These are phyloP conservation scores for Volvox africanus DNA, from an alignment of 139 green algal genomes.

Conservation along the genomic window DNA sequence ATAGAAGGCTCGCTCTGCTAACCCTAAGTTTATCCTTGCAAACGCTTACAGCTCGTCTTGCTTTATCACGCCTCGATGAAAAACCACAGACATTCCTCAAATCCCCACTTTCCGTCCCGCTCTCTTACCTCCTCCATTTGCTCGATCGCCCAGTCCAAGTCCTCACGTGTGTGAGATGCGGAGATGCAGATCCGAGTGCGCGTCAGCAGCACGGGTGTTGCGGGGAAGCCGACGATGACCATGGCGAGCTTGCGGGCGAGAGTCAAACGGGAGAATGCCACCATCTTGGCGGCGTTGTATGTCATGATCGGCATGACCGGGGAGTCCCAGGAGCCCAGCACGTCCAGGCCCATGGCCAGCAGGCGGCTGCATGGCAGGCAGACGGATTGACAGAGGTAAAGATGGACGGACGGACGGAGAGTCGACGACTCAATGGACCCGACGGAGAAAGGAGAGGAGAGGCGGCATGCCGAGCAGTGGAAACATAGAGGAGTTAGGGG, in stretches of 20 bases:
- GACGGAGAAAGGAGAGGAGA: no score
- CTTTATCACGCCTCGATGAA: no score
- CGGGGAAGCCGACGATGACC: constrained; percentile 98
- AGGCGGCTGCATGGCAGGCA: constrained; percentile 64
- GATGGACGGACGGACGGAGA: not conserved
- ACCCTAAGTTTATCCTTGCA: no score
- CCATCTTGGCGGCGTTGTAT: constrained; percentile 84
- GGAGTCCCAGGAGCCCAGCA: constrained; percentile 95
- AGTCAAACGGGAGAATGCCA: constrained; percentile 81
- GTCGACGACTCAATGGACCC: no score
- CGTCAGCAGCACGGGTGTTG: constrained; percentile 89
- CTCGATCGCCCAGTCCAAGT: constrained; percentile 92
- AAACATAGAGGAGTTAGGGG: no score
- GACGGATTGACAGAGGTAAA: no score
- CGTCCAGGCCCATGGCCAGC: constrained; percentile 85
- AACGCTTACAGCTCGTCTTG: no score
- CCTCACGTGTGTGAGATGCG: constrained; percentile 89
- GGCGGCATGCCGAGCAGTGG: no score
- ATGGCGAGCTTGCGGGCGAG: constrained; percentile 86
- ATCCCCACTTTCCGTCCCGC: no score
- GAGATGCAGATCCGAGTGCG: constrained; percentile 95
- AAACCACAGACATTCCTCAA: no score
- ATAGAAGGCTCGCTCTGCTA: not conserved
- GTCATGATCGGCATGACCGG: constrained; percentile 99
- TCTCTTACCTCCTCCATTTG: constrained; percentile 3